Percentiles rank a stretch among this genome's conserved stretches.
These are phyloP conservation scores for Lachnellula hyalina DNA, from an alignment of 2,329 filamentous ascomycete species.

Conservation along the genomic window DNA sequence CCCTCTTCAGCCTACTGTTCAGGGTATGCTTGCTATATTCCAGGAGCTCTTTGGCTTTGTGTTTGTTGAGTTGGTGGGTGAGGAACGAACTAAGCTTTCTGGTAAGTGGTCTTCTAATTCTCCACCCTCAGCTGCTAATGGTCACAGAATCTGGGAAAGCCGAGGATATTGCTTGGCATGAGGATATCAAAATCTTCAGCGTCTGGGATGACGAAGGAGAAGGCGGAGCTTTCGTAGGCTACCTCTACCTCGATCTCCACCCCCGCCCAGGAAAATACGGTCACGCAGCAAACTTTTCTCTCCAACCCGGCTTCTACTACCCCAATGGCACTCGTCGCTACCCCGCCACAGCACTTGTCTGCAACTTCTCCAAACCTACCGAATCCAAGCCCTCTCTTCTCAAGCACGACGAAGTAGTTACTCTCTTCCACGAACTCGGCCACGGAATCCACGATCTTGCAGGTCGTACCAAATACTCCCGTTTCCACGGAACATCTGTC, in stretches of 20 bases:
- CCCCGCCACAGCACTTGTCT: slow-evolving; percentile 73
- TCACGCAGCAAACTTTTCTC: slow-evolving; percentile 79
- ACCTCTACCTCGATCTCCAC: slow-evolving; percentile 77
- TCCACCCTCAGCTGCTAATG: background rate
- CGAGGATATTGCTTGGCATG: slow-evolving; percentile 64
- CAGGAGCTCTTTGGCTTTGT: slow-evolving; percentile 75
- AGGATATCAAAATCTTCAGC: slow-evolving; percentile 75
- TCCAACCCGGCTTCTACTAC: slow-evolving; percentile 66
- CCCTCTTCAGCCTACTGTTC: slow-evolving; percentile 67
- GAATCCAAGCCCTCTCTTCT: slow-evolving; percentile 70
- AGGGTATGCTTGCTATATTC: slow-evolving; percentile 77
- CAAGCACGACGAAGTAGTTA: slow-evolving; percentile 79
- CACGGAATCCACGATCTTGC: slow-evolving; percentile 67
- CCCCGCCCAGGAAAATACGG: slow-evolving; percentile 78
- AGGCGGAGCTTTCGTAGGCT: slow-evolving; percentile 70
- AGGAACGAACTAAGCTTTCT: slow-evolving; percentile 48
- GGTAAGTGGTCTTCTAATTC: slow-evolving; percentile 9
- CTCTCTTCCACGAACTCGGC: slow-evolving; percentile 73
- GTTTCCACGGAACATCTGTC: slow-evolving; percentile 63
- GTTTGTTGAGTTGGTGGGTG: slow-evolving; percentile 66
- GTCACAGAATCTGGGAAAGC: slow-evolving; percentile 24
- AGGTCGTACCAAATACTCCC: slow-evolving; percentile 56
- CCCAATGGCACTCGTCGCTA: slow-evolving; percentile 67
- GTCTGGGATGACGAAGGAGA: slow-evolving; percentile 75
- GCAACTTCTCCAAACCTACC: slow-evolving; percentile 80